Evolutionary conservation across 257 asterid genomes (phyloP), one percentile per base, ranked within the genome.

Genomic region (Primulina eburnea): DNA sequence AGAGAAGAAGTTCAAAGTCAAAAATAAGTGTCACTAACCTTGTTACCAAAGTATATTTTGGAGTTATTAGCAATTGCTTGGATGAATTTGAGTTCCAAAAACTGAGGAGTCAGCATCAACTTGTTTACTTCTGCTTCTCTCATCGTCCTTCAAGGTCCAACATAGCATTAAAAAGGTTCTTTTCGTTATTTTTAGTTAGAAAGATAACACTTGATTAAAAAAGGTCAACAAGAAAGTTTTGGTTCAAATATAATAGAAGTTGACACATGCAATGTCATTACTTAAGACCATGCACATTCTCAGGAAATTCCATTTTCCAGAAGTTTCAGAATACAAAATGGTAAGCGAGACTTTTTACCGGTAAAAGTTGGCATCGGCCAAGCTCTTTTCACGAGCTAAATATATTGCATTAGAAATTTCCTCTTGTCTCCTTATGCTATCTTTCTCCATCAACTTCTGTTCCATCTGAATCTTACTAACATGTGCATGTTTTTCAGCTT

Each of bases 391-490:
- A 43, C 96, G 96, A 60, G 97, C 97, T 55, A 85, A 77, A 82
- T 87, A 91, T 90, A 94, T 94, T 1, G 91, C 14, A 74, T 94
- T 94, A 59, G 97, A 81, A 69, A 94, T 91, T 82, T 94, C 97
- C 73, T 89, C 99, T 83, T 91, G 87, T 85, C 73, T 89, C 86
- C 96, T 91, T 14, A 83, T 59, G 74, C 97, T 91, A 75, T 94
- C 97, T 80, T 89, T 94, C 80, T 94, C 97, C 89, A 73, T 86
- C 85, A 94, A 83, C 82, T 86, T 94, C 77, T 87, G 96, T 74
- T 89, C 97, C 99, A 91, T 94, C 73, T 86, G 96, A 67, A 94
- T 94, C 86, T 76, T 86, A 82, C 99, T 94, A 38, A 94, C 92
- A 61, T 91, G 96, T 77, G 99, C 91, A 71, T 86, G 2, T 69